A percentile compares a stretch with the other conserved stretches of the same genome.
These are phyloP conservation scores for Trametes maxima DNA, from an alignment of 768 basidiomycete genomes.

Conservation along the genomic window DNA sequence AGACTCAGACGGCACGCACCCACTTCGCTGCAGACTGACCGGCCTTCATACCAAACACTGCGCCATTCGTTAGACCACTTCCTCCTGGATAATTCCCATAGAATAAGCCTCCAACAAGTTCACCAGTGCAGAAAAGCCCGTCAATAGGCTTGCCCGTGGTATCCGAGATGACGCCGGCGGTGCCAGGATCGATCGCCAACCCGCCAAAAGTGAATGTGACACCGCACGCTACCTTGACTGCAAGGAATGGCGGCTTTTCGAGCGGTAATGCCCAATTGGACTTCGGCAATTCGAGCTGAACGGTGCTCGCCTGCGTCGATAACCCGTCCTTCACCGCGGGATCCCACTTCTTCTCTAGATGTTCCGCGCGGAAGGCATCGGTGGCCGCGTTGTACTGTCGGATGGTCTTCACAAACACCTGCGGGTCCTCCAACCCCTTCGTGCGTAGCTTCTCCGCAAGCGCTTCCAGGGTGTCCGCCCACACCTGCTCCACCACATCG, in stretches of 20 bases:
- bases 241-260: conserved; percentile 56
- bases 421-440: conserved; percentile 49
- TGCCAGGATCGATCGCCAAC: conserved; percentile 57
- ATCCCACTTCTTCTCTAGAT: conserved; percentile 50
- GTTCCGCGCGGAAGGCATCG: conserved; percentile 37
- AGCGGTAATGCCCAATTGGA: conserved; percentile 70
- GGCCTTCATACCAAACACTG: conserved; percentile 64
- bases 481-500: conserved; percentile 57
- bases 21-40: conserved; percentile 47
- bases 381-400: conserved; percentile 54
- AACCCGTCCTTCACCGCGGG: conserved; percentile 66
- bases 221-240: conserved; percentile 69
- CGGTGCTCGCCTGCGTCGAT: conserved; percentile 48
- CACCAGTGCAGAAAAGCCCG: conserved; percentile 67
- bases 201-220: conserved; percentile 78
- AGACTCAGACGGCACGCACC: background rate
- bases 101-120: conserved; percentile 69
- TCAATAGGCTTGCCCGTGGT: conserved; percentile 43
- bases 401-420: conserved; percentile 49
- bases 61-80: conserved; percentile 64
- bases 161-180: conserved; percentile 52
- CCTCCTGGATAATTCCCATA: conserved; percentile 72
- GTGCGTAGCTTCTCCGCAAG: conserved; percentile 49
- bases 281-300: conserved; percentile 50
- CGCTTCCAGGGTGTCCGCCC: conserved; percentile 47